Evolutionary conservation across 345 rosid genomes (phyloP).

Genomic region (Eucalyptus microcorys): DNA sequence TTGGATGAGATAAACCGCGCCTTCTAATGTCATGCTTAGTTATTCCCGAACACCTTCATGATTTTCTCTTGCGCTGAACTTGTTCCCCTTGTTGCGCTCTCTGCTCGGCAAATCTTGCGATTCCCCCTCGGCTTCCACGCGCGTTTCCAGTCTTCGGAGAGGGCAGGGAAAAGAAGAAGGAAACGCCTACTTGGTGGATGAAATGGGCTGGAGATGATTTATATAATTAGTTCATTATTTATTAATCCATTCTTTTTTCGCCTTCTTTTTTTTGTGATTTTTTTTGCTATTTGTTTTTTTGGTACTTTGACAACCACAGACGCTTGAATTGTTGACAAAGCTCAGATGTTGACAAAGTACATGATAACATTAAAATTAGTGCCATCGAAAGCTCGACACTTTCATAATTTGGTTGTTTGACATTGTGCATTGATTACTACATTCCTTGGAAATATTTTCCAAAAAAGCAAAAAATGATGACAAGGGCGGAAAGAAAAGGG

Average conservation of each 20-base stretch:
- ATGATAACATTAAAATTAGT: neutral
- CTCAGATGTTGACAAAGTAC: neutral
- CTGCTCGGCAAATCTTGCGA: too few species aligned
- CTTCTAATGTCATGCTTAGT: too few species aligned
- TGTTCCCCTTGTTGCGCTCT: fast-evolving
- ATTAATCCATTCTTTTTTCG: neutral
- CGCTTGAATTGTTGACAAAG: neutral
- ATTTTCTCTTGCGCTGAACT: too few species aligned
- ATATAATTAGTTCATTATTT: neutral
- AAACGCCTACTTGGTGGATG: too few species aligned
- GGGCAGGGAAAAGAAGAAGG: too few species aligned
- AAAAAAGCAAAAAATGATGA: neutral
- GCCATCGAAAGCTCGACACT: neutral
- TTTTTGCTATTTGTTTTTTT: neutral
- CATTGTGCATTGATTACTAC: neutral
- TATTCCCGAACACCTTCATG: too few species aligned
- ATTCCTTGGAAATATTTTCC: neutral
- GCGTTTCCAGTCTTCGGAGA: too few species aligned
- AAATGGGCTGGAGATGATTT: too few species aligned
- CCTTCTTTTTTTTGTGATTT: neutral
- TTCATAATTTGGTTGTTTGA: neutral
- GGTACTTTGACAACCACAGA: neutral
- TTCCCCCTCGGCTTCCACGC: too few species aligned
- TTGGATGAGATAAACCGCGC: too few species aligned
- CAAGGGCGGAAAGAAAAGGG: neutral